Base-by-base conservation (phyloP, 345 rosid species). In the Toxicodendron radicans region DNA sequence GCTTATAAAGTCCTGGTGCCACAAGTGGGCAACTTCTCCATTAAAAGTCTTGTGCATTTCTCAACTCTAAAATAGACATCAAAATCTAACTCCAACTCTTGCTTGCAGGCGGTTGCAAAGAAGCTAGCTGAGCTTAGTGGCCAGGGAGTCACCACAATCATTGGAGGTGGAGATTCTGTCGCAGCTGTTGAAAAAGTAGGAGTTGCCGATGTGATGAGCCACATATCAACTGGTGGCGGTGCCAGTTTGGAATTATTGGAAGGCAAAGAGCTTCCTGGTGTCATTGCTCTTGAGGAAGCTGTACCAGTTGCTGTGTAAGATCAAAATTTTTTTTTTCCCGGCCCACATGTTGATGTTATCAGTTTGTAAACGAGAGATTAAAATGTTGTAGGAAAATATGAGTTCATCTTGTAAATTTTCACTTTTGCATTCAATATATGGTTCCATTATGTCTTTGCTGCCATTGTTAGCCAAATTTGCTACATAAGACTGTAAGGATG, bases 171-270 rank as follows among this genome's bases (percentile, higher is more conserved):
- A 72, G 97, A 91, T 82, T 91, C 97, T 21, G 97, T 91, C 13
- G 97, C 92, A 12, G 92, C 97, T 0, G 92, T 90, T 1, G 97
- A 92, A 67, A 90, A 92, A 78, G 94, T 87, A 0, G 97, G 94
- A 75, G 87, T 92, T 74, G 97, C 97, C 35, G 82, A 82, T 41
- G 87, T 82, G 46, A 90, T 92, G 97, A 90, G 97, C 63, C 97
- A 92, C 89, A 92, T 92, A 75, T 92, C 97, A 66, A 92, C 95
- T 0, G 97, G 97, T 74, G 97, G 97, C 1, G 97, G 97, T 80
- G 97, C 97, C 20, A 90, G 97, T 83, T 88, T 92, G 88, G 97
- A 92, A 81, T 80, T 92, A 82, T 81, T 92, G 72, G 97, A 92
- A 76, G 97, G 97, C 3, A 90, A 92, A 79, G 86, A 82, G 71